Base-by-base conservation (phyloP, 1,139 yeast genomes). In the Candida tetrigidarum region DNA sequence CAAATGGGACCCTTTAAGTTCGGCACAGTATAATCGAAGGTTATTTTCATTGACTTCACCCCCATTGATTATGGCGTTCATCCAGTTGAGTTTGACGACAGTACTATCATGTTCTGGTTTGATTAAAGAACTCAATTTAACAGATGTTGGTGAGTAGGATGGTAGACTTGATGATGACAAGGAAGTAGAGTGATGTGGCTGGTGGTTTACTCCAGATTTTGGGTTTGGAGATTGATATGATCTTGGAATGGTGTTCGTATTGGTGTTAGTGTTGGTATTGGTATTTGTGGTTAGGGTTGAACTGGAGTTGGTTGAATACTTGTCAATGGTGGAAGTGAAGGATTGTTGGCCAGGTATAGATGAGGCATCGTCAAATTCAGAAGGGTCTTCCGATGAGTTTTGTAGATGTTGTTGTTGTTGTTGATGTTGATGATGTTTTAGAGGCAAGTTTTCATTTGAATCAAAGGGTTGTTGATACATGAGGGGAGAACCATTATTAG, bases 1-100 rank as follows among this genome's bases (percentile, higher is more conserved):
- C 45, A 86, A 61, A 43, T 74, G 73, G 0, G 88, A 76, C 7
- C 95, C 95, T 54, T 74, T 79, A 50, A 86, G 66, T 58, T 84
- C 91, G 0, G 83, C 86, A 46, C 85, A 71, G 52, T 67, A 80
- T 28, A 85, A 57, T 50, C 74, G 75, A 53, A 76, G 59, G 30
- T 66, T 60, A 18, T 65, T 67, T 37, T 70, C 78, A 43, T 62
- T 59, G 45, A 72, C 72, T 35, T 72, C 75, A 45, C 64, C 60
- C 22, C 71, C 62, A 48, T 69, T 69, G 25, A 67, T 53, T 18
- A 71, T 64, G 19, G 67, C 79, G 57, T 78, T 72, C 33, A 74
- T 53, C 78, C 77, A 79, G 36, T 68, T 68, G 52, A 59, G 76
- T 57, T 71, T 57, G 61, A 66, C 43, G 8, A 58, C 26, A 12